These are phyloP conservation scores for Pythium biforme DNA, from an alignment of 352 stramenopile species.

Conservation along the genomic window DNA sequence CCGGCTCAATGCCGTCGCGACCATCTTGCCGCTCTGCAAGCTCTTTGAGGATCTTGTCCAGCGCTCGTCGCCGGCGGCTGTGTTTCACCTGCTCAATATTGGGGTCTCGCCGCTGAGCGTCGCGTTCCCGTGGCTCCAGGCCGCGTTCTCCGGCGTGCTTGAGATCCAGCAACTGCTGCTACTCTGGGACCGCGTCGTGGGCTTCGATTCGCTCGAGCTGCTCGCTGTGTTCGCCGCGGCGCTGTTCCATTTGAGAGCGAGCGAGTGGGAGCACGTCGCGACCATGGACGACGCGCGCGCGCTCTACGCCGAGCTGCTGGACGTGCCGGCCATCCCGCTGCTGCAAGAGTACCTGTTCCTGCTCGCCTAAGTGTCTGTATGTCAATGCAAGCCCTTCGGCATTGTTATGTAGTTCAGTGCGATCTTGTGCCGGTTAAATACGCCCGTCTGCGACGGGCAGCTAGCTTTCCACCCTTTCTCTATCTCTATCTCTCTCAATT, in stretches of 20 bases:
- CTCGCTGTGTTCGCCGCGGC: slow-evolving; percentile 68
- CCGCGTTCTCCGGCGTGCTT: slow-evolving; percentile 71
- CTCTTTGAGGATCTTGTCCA: slow-evolving; percentile 68
- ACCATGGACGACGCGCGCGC: slow-evolving; percentile 54
- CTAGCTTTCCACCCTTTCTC: not conserved
- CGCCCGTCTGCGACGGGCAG: not conserved
- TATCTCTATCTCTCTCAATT: not conserved
- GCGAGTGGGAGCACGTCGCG: slow-evolving; percentile 45
- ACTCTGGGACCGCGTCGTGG: slow-evolving; percentile 75
- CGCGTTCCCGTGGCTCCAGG: slow-evolving; percentile 80
- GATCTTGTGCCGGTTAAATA: slow-evolving; percentile 10
- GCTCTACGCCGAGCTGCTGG: slow-evolving; percentile 68
- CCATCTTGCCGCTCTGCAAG: slow-evolving; percentile 72
- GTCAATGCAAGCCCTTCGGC: too few species aligned
- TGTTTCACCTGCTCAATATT: slow-evolving; percentile 66
- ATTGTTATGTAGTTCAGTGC: not conserved
- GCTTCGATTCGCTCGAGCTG: slow-evolving; percentile 67
- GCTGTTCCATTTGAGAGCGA: slow-evolving; percentile 65
- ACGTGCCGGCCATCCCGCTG: slow-evolving; percentile 66
- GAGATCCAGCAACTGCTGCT: slow-evolving; percentile 74
- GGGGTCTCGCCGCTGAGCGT: slow-evolving; percentile 64
- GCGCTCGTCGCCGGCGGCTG: slow-evolving; percentile 41
- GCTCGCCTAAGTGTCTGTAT: slow-evolving; percentile 17
- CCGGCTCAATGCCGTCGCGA: slow-evolving; percentile 66
- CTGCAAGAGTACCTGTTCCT: slow-evolving; percentile 75